A percentile compares a stretch with the other conserved stretches of the same genome.
Conservation (phyloP, 169 alveolate species). For the Hepatocystis sp. region DNA sequence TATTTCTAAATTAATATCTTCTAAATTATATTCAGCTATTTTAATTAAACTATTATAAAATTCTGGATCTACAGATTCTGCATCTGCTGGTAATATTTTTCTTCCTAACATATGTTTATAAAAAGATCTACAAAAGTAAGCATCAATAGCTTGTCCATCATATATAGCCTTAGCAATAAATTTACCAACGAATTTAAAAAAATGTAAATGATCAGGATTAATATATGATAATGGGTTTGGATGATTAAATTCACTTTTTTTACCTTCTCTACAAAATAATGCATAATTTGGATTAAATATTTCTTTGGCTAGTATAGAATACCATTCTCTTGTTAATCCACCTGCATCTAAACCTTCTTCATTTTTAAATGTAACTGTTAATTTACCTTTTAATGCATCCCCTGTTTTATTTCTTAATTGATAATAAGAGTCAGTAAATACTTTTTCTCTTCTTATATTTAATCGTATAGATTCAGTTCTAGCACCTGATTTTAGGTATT, state of each 20-base stretch:
- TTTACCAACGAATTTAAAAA: constrained; percentile 99
- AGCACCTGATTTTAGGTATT: constrained; percentile 82
- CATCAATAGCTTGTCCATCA: constrained; percentile 97
- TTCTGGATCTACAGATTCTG: constrained; percentile 98
- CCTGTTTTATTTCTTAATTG: constrained; percentile 91
- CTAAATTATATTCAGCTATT: constrained; percentile 94
- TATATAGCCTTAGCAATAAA: constrained; percentile 98
- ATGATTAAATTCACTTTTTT: constrained; percentile 94
- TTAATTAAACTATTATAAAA: constrained; percentile 95
- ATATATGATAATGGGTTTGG: constrained; percentile 96
- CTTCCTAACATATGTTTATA: constrained; percentile 98
- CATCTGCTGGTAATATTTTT: constrained; percentile 96
- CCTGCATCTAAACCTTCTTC: constrained; percentile 99
- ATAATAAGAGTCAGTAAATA: constrained; percentile 96
- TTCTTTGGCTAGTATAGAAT: constrained; percentile 96
- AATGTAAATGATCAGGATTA: constrained; percentile 96
- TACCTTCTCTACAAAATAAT: constrained; percentile 92
- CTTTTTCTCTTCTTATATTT: constrained; percentile 94
- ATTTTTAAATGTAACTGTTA: constrained; percentile 94
- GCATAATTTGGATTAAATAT: constrained; percentile 99
- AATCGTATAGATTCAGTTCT: constrained; percentile 87
- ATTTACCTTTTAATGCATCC: constrained; percentile 95
- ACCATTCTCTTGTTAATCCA: constrained; percentile 99
- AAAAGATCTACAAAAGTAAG: constrained; percentile 98
- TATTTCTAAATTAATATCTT: constrained; percentile 91